These are phyloP conservation scores for Beauveria rudraprayagi DNA, from an alignment of 2,329 filamentous ascomycete genomes.

Conservation along the genomic window DNA sequence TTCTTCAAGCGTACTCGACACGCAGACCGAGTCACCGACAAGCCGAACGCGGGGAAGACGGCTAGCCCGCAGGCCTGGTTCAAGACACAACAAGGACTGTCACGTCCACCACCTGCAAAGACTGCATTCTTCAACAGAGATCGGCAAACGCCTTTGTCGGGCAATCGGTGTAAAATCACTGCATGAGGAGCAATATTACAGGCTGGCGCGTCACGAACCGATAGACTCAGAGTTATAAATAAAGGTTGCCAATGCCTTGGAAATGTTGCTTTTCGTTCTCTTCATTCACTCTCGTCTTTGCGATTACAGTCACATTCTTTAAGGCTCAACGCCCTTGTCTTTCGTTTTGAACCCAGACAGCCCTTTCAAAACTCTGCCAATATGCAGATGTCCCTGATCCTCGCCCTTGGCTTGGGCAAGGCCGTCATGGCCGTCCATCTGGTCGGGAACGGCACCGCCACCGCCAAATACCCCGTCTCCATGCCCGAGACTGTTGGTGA, in stretches of 20 bases:
- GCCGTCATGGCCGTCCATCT: conserved; percentile 20
- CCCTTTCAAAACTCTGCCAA: background rate
- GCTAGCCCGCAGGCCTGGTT: background rate
- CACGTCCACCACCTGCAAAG: background rate
- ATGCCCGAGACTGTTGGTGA: conserved; percentile 8
- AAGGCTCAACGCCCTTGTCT: conserved; percentile 20
- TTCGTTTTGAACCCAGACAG: conserved; percentile 14
- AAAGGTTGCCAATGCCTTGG: conserved; percentile 14
- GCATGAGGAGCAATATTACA: background rate
- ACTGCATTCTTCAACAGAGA: conserved; percentile 1
- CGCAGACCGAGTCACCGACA: background rate
- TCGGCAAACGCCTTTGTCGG: background rate
- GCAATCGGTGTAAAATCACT: background rate
- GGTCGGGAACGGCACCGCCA: background rate
- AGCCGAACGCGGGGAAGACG: background rate
- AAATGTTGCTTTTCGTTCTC: background rate
- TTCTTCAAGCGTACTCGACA: background rate
- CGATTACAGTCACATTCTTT: conserved; percentile 23
- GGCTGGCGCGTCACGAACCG: background rate
- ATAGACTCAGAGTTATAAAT: conserved; percentile 20
- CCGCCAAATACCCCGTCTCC: background rate
- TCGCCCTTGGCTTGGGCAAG: conserved; percentile 25
- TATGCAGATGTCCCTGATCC: conserved; percentile 25
- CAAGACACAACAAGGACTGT: conserved; percentile 6
- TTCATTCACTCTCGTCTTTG: conserved; percentile 20